Base-by-base conservation (phyloP, 179 eudicot species). In the Spergularia azorica region DNA sequence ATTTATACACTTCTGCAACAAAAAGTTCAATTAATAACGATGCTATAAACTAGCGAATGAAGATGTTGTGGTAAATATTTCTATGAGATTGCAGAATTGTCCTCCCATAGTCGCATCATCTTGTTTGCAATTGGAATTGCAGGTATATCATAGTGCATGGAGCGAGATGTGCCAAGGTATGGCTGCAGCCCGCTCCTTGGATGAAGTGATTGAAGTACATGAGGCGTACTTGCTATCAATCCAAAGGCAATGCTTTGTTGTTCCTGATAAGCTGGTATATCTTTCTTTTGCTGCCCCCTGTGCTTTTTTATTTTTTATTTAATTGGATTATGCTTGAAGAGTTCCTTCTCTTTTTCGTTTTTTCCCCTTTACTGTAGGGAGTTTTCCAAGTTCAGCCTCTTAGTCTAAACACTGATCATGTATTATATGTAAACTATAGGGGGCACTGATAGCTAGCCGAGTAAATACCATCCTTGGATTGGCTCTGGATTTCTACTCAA, bases 131-230 rank as follows among this genome's bases (percentile, higher is more conserved):
- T 75, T 67, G 67, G 51, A 54, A 59, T 65, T 71, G 65, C 84
- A 95, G 99, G 99, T 95, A 46, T 93, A 93, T 84, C 97, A 93
- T 79, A 93, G 94, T 78, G 97, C 99, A 65, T 95, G 99, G 99
- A 87, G 91, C 76, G 97, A 95, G 77, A 86, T 95, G 67, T 93
- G 97, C 80, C 89, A 91, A 79, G 95, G 95, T 72, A 87, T 95
- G 93, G 87, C 90, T 20, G 75, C 91, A 62, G 97, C 99, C 80
- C 87, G 87, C 74, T 91, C 99, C 75, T 86, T 95, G 67, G 99
- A 95, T 83, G 97, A 93, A 85, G 99, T 88, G 59, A 91, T 95
- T 70, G 94, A 91, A 80, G 97, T 93, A 71, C 99, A 95, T 17
- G 97, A 93, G 61, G 89, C 97, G 76, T 95, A 95, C 84, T 90